phyloP scores from a whole-genome alignment of 1,284 basidiomycete species.

The Singerocomus inundabilis region DNA sequence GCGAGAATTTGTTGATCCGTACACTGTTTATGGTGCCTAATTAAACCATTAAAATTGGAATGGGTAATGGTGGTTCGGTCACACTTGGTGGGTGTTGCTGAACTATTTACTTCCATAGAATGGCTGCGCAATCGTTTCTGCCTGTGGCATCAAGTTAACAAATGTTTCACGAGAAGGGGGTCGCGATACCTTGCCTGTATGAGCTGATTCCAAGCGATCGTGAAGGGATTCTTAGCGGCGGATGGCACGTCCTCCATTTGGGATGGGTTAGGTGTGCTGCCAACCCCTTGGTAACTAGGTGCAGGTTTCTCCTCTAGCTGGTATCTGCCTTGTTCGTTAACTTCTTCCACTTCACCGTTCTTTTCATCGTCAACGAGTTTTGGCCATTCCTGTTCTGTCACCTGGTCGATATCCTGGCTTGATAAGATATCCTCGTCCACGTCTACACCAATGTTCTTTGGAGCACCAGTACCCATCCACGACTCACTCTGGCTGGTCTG shows the following conservation, averaged over 20 bases:
- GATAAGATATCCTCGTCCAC: constrained; percentile 55
- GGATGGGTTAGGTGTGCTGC: constrained; percentile 4
- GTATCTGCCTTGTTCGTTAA: constrained; percentile 25
- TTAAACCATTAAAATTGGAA: not conserved
- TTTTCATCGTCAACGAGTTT: constrained; percentile 28
- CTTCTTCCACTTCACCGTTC: constrained; percentile 28
- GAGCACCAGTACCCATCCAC: constrained; percentile 10
- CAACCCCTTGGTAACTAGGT: constrained; percentile 9
- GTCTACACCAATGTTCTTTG: constrained; percentile 38
- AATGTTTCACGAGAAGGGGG: not conserved
- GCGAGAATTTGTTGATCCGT: not conserved
- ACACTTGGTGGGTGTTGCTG: constrained; percentile 22
- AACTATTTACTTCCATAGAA: constrained; percentile 11
- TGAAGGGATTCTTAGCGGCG: constrained; percentile 23
- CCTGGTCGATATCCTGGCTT: constrained; percentile 47
- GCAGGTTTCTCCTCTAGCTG: constrained; percentile 28
- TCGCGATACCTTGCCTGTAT: constrained; percentile 18
- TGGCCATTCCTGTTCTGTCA: constrained; percentile 41
- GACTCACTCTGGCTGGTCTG: constrained; percentile 14
- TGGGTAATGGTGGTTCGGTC: not conserved
- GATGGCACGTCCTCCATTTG: constrained; percentile 1
- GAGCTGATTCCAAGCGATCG: constrained; percentile 24
- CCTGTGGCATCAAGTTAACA: constrained; percentile 10
- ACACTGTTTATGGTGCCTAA: constrained; percentile 17
- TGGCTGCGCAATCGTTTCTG: constrained; percentile 23